These are phyloP conservation scores for Annulohypoxylon nitens DNA, from an alignment of 495 filamentous ascomycete species.

Conservation along the genomic window DNA sequence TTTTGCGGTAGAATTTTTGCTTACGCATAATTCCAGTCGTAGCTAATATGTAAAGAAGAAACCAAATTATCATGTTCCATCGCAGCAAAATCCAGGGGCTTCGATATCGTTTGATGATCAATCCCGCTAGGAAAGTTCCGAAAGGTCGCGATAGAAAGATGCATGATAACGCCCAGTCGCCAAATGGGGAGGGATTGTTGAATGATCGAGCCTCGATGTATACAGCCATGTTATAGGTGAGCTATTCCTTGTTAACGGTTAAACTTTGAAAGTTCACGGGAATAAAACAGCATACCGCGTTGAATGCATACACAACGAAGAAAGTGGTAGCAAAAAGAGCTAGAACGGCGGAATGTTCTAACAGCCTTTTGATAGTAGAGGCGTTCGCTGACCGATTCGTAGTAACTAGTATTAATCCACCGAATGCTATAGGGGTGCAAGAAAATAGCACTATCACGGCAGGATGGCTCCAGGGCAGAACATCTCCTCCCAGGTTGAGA, in stretches of 20 bases:
- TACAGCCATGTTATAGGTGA: constrained; percentile 12
- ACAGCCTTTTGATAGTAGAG: neutral
- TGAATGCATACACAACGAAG: constrained; percentile 11
- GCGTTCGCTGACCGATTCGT: neutral
- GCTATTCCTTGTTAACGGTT: neutral
- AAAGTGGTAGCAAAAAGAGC: neutral
- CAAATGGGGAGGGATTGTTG: constrained; percentile 2
- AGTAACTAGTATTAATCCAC: neutral
- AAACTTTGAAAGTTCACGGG: neutral
- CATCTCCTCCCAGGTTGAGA: constrained; percentile 2
- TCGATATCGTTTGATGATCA: constrained; percentile 9
- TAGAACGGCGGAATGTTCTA: neutral
- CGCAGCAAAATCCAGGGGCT: constrained; percentile 7
- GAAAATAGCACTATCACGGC: constrained; percentile 7
- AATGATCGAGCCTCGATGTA: constrained; percentile 18
- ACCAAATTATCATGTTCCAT: constrained; percentile 8
- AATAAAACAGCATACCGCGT: neutral
- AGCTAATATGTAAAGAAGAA: neutral
- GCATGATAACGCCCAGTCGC: constrained; percentile 6
- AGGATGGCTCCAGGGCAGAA: constrained; percentile 9
- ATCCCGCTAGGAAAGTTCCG: constrained; percentile 8
- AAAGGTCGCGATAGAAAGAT: constrained; percentile 11
- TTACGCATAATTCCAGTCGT: constrained; percentile 1
- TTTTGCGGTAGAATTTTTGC: neutral
- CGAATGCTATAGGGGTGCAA: neutral